Evolutionary conservation across 169 alveolate genomes (phyloP), one percentile per base, ranked within the genome.

Genomic region (Eimeria acervulina): DNA sequence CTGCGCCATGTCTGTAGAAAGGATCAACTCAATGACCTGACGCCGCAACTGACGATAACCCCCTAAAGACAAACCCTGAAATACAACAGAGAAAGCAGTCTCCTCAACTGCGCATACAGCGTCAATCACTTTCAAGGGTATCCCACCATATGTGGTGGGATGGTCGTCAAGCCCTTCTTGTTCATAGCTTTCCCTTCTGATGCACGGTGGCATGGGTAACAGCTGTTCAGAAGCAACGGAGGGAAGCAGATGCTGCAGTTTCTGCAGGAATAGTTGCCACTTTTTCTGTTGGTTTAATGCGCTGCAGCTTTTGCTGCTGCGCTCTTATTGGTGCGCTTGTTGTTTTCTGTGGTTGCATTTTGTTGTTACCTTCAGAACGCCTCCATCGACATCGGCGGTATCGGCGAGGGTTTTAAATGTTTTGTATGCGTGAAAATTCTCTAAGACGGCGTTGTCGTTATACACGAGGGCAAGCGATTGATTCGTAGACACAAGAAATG

Each of bases 1-100:
- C 89, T 97, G 95, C 92, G 97, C 97, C 99, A 99, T 98, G 95
- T 99, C 99, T 31, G 99, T 99, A 26, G 99, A 98, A 52, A 99
- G 97, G 55, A 99, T 98, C 97, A 99, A 96, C 74, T 98, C 99
- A 51, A 99, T 98, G 88, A 99, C 97, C 95, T 98, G 97, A 96
- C 98, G 98, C 63, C 99, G 89, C 80, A 98, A 66, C 83, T 70
- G 92, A 78, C 97, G 95, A 96, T 98, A 97, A 59, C 97, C 96
- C 66, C 94, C 38, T 90, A 93, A 93, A n/a, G 97, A 93, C 93
- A 96, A 88, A 52, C 96, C 90, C 66, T 68, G 55, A 59, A 47
- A 59, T 33, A 52, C 87, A 55, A 33, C 47, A 55, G 0, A 66
- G 61, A 28, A 17, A 51, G 31, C 26, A 55, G 26, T 55, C 26